A percentile compares a stretch with the other conserved stretches of the same genome.
These are phyloP conservation scores for Austroboletus festivus DNA, from an alignment of 768 basidiomycete species.

Conservation along the genomic window DNA sequence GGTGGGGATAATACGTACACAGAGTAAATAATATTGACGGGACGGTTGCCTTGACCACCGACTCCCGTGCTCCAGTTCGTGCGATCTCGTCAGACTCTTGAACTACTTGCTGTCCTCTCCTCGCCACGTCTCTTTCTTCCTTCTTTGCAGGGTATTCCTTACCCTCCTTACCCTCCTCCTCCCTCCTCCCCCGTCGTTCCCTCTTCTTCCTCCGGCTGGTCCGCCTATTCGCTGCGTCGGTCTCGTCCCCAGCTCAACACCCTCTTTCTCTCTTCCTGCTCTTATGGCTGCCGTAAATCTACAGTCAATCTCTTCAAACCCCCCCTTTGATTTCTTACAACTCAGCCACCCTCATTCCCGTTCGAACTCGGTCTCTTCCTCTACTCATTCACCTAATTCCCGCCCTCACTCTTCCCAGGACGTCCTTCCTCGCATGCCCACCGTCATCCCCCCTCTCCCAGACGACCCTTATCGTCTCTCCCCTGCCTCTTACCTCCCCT, in stretches of 20 bases:
- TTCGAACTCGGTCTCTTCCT: slow-evolving; percentile 75
- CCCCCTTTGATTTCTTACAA: slow-evolving; percentile 72
- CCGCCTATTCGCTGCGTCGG: slow-evolving; percentile 42
- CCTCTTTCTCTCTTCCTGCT: slow-evolving; percentile 33
- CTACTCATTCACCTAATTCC: slow-evolving; percentile 68
- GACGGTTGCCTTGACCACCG: slow-evolving; percentile 54
- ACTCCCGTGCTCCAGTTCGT: slow-evolving; percentile 32
- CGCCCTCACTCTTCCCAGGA: slow-evolving; percentile 80
- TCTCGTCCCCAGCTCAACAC: slow-evolving; percentile 33
- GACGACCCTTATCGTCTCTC: slow-evolving; percentile 74
- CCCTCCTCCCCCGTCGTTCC: not conserved
- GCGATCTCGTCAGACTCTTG: slow-evolving; percentile 32
- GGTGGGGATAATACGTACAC: not conserved
- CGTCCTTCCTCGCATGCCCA: slow-evolving; percentile 49
- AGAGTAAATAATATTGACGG: slow-evolving; percentile 22
- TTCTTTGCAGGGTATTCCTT: slow-evolving; percentile 22
- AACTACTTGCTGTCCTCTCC: slow-evolving; percentile 15
- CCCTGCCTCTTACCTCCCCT: slow-evolving; percentile 43
- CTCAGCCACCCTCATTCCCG: slow-evolving; percentile 64
- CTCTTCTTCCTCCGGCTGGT: slow-evolving; percentile 47
- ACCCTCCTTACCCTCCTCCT: not conserved
- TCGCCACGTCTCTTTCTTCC: slow-evolving; percentile 14
- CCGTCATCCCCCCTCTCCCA: slow-evolving; percentile 45
- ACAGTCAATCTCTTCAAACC: slow-evolving; percentile 64
- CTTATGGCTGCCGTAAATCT: slow-evolving; percentile 71